Percentiles rank a stretch among this genome's conserved stretches.
phyloP scores from a whole-genome alignment of 352 stramenopile species.

The Phytophthora citricola region DNA sequence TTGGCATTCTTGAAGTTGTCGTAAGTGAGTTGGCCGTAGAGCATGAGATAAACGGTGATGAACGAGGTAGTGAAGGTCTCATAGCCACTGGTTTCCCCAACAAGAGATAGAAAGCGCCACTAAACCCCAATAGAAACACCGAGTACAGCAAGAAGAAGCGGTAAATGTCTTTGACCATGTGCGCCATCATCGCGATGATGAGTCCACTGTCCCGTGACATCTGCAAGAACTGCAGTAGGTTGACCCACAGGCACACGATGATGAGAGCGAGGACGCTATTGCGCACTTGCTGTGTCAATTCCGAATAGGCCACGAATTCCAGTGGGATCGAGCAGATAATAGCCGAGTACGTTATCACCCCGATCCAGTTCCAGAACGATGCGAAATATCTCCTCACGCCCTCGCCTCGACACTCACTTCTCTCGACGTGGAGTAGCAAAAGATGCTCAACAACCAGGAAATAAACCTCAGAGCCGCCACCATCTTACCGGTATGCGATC shows the following conservation, averaged over 20 bases:
- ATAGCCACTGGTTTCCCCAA: conserved; percentile 56
- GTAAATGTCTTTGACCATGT: conserved; percentile 75
- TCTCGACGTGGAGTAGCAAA: conserved; percentile 62
- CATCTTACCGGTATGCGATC: conserved; percentile 48
- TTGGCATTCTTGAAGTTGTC: conserved; percentile 42
- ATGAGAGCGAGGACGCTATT: conserved; percentile 65
- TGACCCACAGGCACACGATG: conserved; percentile 70
- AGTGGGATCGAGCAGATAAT: conserved; percentile 58
- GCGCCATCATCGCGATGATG: conserved; percentile 81
- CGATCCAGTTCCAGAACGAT: conserved; percentile 73
- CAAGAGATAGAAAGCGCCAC: conserved; percentile 76
- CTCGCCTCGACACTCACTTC: conserved; percentile 53
- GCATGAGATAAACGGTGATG: conserved; percentile 78
- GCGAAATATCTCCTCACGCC: conserved; percentile 53
- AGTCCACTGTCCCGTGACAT: conserved; percentile 62
- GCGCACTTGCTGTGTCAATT: conserved; percentile 36
- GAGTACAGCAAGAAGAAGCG: conserved; percentile 76
- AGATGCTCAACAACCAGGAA: conserved; percentile 63
- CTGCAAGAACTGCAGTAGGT: conserved; percentile 76
- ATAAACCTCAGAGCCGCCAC: conserved; percentile 45
- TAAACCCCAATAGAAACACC: conserved; percentile 77
- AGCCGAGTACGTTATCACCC: conserved; percentile 52
- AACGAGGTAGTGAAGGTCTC: conserved; percentile 70
- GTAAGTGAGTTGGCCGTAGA: conserved; percentile 75
- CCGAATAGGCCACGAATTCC: conserved; percentile 45